Base-by-base conservation (phyloP, 106 monocot genomes). In the Alisma plantagoaquatica region DNA sequence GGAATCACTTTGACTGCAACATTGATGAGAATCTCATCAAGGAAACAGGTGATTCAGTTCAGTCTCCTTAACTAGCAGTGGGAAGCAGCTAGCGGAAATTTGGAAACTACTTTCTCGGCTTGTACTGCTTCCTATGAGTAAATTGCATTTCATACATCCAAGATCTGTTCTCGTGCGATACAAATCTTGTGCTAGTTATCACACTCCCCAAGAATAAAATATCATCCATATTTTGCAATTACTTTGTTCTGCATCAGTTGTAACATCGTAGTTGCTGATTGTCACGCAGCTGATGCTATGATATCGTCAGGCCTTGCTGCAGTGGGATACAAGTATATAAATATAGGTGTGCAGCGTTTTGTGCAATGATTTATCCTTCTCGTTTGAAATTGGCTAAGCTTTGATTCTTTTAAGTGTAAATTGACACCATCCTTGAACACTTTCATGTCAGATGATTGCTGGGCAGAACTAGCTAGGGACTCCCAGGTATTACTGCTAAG, bases 361-460 rank as follows among this genome's bases (percentile, higher is more conserved):
- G 7, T 27, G 7, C 2, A n/a, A n/a, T n/a, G n/a, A n/a, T n/a
- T n/a, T n/a, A n/a, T n/a, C n/a, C n/a, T n/a, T n/a, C n/a, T n/a
- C n/a, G n/a, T n/a, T n/a, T n/a, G n/a, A n/a, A n/a, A n/a, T n/a
- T n/a, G n/a, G n/a, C n/a, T n/a, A n/a, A n/a, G n/a, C n/a, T n/a
- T n/a, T n/a, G n/a, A n/a, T n/a, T n/a, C n/a, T n/a, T n/a, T n/a
- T n/a, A n/a, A n/a, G n/a, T n/a, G n/a, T n/a, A n/a, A n/a, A n/a
- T n/a, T n/a, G n/a, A n/a, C n/a, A n/a, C n/a, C n/a, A n/a, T n/a
- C n/a, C n/a, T n/a, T n/a, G n/a, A n/a, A n/a, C n/a, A n/a, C n/a
- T n/a, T n/a, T n/a, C n/a, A n/a, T n/a, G n/a, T 23, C 42, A 87
- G 87, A 87, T 87, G 87, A 87, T 45, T 82, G 82, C 44, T 87